Evolutionary conservation across 306 rosid species (phyloP), one percentile per base, ranked within the genome.

Genomic region (Prunus armeniaca): DNA sequence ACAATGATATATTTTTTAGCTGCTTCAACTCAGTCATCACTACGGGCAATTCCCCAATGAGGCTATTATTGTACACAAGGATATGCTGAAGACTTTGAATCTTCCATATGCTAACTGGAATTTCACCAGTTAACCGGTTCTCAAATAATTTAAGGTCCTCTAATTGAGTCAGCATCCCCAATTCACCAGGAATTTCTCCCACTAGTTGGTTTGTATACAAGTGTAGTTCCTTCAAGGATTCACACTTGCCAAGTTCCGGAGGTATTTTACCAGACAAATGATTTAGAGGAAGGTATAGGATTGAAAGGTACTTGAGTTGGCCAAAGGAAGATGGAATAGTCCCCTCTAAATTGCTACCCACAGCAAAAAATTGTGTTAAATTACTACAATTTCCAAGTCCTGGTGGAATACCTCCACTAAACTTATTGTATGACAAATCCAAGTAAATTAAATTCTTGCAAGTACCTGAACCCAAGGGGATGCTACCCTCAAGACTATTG

Each of bases 91-190:
- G 96, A 65, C 83, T 73, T 54, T 72, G 89, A 80, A 90, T 92
- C 91, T 90, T 94, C 98, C 98, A 94, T 14, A 94, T 72, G 63
- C 91, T 83, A 5, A 79, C 80, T 3, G 98, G 98, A 82, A 94
- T 90, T 81, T 90, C 89, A 30, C 98, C 98, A 0, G 69, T 84
- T 75, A 94, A 77, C 38, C 43, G 79, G 71, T 94, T 94, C 7
- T 79, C 52, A 72, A 85, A 90, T 81, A 92, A 71, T 51, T 82
- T 78, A 72, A 94, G 90, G 49, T 84, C 87, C 56, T 57, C 19
- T 46, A 94, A 75, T 67, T 82, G 18, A 57, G 81, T 77, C 73
- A 91, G 77, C 80, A 73, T 84, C 11, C 97, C 98, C 28, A 94
- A 41, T 62, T 94, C 96, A 19, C 70, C 63, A 0, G 97, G 98